Base-by-base conservation (phyloP, 2,329 filamentous ascomycete species). In the Diaporthe amygdali region DNA sequence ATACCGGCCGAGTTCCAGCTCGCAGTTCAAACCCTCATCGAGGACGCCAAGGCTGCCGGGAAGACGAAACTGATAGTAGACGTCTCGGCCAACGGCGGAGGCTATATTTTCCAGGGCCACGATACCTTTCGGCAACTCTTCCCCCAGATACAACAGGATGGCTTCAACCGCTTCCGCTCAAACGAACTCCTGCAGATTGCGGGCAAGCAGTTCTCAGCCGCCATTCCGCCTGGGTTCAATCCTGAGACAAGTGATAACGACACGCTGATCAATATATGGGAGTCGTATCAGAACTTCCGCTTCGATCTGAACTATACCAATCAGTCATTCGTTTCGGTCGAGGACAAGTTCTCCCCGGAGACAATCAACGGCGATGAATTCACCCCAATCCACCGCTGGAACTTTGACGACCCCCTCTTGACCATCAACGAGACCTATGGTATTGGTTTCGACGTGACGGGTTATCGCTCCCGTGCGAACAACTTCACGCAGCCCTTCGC, bases 11-110 rank as follows among this genome's bases (percentile, higher is more conserved):
- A 80, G 69, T 81, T 80, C 66, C 79, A 81, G 73, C 64, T 69
- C 1, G 76, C 78, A 12, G 78, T 79, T 2, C 75, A 81, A 70
- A 74, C 76, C 30, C 80, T 81, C 74, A 79, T 80, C 51, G 76
- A 76, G 14, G 74, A 74, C 5, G 77, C 77, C 37, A 84, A 84
- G 61, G 79, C 82, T 34, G 84, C 81, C 6, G 86, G 85, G 46
- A 89, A 88, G 81, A 89, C 81, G 71, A 89, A 88, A 76, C 82
- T 90, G 0, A 84, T 90, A 39, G 81, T 90, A 34, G 88, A 90
- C 72, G 80, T 90, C 6, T 84, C 83, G 3, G 85, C 84, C n/a
- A 90, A 90, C 69, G 86, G 84, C 2, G 88, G 88, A 44, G 88
- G 88, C 10, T 85, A 83, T 15, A 86, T 89, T 54, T 80, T 88